phyloP scores from a whole-genome alignment of 1,284 basidiomycete species.

The Sphagnurus paluster region DNA sequence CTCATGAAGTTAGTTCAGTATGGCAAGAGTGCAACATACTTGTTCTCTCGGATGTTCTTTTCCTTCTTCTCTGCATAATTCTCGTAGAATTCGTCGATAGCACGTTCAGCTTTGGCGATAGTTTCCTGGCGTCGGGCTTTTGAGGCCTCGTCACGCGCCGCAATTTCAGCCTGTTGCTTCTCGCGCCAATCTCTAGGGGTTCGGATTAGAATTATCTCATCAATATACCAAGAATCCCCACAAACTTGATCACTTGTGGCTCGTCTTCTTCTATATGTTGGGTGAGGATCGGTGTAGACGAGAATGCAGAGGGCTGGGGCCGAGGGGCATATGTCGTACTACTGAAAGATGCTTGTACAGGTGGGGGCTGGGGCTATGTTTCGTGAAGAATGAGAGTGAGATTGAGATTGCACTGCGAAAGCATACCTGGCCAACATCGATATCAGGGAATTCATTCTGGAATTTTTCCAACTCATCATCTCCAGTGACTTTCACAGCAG shows the following conservation, averaged over 20 bases:
- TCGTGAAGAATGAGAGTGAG: no score
- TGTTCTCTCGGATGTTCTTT: slow-evolving; percentile 92
- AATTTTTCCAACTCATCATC: slow-evolving; percentile 90
- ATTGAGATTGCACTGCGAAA: no score
- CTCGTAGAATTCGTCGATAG: slow-evolving; percentile 96
- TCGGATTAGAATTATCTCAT: background rate
- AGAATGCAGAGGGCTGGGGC: slow-evolving; percentile 66
- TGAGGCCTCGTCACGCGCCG: slow-evolving; percentile 75
- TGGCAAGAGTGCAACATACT: slow-evolving; percentile 56
- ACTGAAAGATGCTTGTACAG: slow-evolving; percentile 41
- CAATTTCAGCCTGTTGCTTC: slow-evolving; percentile 86
- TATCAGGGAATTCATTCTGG: slow-evolving; percentile 88
- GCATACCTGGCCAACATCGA: slow-evolving; percentile 62
- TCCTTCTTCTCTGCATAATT: slow-evolving; percentile 93
- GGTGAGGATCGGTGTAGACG: slow-evolving; percentile 72
- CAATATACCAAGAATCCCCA: slow-evolving; percentile 11
- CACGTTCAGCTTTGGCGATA: slow-evolving; percentile 85
- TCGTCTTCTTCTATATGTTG: slow-evolving; percentile 79
- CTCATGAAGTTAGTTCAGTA: slow-evolving; percentile 7
- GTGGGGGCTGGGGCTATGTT: slow-evolving; percentile 26
- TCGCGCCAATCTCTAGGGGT: slow-evolving; percentile 82
- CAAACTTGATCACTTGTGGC: slow-evolving; percentile 84
- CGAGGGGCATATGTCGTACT: slow-evolving; percentile 67
- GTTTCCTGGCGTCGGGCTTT: slow-evolving; percentile 84
- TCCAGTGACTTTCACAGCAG: slow-evolving; percentile 79